phyloP scores from a whole-genome alignment of 768 basidiomycete species.

The Russula abietina region DNA sequence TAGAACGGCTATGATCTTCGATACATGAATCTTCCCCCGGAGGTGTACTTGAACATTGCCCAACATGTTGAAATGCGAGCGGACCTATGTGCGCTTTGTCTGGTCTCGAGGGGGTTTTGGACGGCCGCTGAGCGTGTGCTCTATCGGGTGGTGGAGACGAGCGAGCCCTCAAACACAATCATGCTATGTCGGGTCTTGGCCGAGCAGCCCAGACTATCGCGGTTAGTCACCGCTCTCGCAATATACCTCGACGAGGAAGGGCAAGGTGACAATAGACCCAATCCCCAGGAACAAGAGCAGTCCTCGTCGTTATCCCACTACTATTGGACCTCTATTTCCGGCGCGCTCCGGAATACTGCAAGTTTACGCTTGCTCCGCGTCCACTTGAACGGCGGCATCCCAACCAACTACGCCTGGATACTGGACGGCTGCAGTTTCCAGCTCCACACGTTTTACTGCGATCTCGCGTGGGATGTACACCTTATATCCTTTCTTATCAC shows the following conservation, averaged over 20 bases:
- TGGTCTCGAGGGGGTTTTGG: conserved; percentile 52
- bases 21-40: conserved; percentile 52
- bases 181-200: conserved; percentile 45
- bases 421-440: conserved; percentile 42
- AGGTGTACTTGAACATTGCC: conserved; percentile 54
- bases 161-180: conserved; percentile 36
- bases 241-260: conserved; percentile 37
- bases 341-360: conserved; percentile 43
- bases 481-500: conserved; percentile 49
- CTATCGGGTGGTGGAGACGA: conserved; percentile 53
- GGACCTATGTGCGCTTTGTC: conserved; percentile 53
- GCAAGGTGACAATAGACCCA: conserved; percentile 25
- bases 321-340: conserved; percentile 48
- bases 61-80: conserved; percentile 44
- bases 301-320: conserved; percentile 33
- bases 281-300: conserved; percentile 25
- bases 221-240: conserved; percentile 49
- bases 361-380: conserved; percentile 50
- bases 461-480: conserved; percentile 55
- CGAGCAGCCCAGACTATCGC: conserved; percentile 42
- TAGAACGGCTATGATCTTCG: conserved; percentile 11
- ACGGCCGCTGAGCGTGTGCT: conserved; percentile 50
- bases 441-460: conserved; percentile 58
- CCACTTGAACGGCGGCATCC: conserved; percentile 31
- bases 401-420: conserved; percentile 35